Conservation (phyloP, 805 yeast species). For the Myxozyma kluyveri region DNA sequence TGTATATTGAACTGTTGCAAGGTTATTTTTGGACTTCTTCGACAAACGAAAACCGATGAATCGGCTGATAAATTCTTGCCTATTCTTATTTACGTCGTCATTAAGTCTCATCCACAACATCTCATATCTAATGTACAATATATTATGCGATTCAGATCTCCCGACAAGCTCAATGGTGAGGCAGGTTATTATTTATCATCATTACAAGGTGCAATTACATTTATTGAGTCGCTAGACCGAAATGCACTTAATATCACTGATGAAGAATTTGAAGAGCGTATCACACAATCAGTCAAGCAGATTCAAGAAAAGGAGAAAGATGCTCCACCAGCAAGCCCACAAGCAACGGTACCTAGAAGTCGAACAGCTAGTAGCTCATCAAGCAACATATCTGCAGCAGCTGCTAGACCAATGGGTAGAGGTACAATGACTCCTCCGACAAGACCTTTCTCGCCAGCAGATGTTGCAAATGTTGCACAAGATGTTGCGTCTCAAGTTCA, state of each 20-base stretch:
- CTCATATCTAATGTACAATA: slow-evolving; percentile 78
- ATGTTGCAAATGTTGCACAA: slow-evolving; percentile 18
- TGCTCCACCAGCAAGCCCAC: slow-evolving; percentile 23
- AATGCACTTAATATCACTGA: slow-evolving; percentile 60
- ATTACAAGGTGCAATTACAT: slow-evolving; percentile 83
- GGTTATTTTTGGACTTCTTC: slow-evolving; percentile 81
- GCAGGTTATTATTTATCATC: slow-evolving; percentile 88
- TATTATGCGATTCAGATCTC: slow-evolving; percentile 78
- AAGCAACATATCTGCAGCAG: not conserved
- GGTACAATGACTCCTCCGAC: slow-evolving; percentile 17
- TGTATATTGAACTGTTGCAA: slow-evolving; percentile 90
- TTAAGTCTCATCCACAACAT: slow-evolving; percentile 62
- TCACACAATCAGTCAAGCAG: slow-evolving; percentile 41
- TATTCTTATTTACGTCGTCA: slow-evolving; percentile 69
- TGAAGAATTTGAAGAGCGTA: slow-evolving; percentile 53
- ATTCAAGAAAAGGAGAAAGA: slow-evolving; percentile 43
- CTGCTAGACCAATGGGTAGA: slow-evolving; percentile 1
- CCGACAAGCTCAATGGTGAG: slow-evolving; percentile 78
- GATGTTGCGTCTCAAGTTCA: slow-evolving; percentile 29
- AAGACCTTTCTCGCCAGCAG: slow-evolving; percentile 22
- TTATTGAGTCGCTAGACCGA: slow-evolving; percentile 59
- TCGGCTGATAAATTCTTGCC: slow-evolving; percentile 97
- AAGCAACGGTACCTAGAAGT: too few relatives aligned
- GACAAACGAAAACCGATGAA: slow-evolving; percentile 63
- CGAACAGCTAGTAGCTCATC: too few relatives aligned